phyloP scores from a whole-genome alignment of 345 rosid species.

The Camelina sativa region DNA sequence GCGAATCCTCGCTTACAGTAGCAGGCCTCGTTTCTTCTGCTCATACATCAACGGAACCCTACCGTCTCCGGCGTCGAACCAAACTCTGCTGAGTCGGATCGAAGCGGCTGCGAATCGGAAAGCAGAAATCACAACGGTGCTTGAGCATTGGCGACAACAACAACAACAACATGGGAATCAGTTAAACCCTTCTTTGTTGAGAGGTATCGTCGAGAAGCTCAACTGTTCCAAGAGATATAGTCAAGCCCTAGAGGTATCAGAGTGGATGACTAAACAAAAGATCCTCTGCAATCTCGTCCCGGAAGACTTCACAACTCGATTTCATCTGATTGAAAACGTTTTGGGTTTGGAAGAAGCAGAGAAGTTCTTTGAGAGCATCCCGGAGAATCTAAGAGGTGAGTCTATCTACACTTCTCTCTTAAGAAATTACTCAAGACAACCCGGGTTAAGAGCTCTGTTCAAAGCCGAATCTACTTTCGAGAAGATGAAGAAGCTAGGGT shows the following conservation, averaged over 20 bases:
- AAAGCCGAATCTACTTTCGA: slow-evolving; percentile 5
- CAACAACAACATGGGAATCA: slow-evolving; percentile 1
- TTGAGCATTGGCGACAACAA: slow-evolving; percentile 25
- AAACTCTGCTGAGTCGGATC: neutral
- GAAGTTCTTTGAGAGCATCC: slow-evolving; percentile 25
- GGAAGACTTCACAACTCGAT: neutral
- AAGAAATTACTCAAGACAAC: neutral
- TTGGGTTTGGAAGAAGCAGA: neutral
- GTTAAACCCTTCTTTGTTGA: neutral
- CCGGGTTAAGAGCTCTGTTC: neutral
- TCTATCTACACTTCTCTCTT: neutral
- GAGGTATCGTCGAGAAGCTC: neutral
- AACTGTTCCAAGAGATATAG: too few relatives aligned
- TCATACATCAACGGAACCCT: neutral
- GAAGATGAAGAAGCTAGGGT: slow-evolving; percentile 25
- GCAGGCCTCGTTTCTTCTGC: slow-evolving; percentile 13
- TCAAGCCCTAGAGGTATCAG: slow-evolving; percentile 9
- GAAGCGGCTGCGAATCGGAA: neutral
- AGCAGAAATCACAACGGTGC: neutral
- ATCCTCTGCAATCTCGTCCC: neutral
- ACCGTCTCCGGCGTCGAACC: slow-evolving; percentile 1
- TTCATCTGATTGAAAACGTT: neutral
- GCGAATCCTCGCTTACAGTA: slow-evolving; percentile 11
- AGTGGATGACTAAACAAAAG: slow-evolving; percentile 4
- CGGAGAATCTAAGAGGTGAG: slow-evolving; percentile 10